phyloP scores from a whole-genome alignment of 2,329 filamentous ascomycete genomes.

The Coleophoma crateriformis region DNA sequence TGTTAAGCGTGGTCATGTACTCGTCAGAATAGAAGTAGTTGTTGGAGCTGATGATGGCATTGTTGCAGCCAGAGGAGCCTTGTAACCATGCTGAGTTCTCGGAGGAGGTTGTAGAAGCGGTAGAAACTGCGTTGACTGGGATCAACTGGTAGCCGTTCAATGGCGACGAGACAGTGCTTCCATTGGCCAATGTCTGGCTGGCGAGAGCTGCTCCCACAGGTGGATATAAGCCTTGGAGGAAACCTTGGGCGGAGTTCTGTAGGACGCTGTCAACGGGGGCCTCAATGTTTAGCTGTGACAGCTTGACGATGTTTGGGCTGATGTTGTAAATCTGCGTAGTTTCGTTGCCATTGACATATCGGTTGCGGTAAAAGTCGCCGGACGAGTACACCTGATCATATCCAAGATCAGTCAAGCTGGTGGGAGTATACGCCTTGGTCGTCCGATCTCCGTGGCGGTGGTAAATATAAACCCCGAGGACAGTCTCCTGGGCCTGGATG shows the following conservation, averaged over 20 bases:
- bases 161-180: conserved; percentile 58
- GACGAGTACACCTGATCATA: conserved; percentile 69
- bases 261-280: conserved; percentile 73
- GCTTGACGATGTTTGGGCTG: conserved; percentile 58
- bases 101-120: conserved; percentile 44
- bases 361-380: conserved; percentile 69
- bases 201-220: conserved; percentile 52
- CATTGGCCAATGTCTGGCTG: conserved; percentile 64
- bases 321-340: conserved; percentile 58
- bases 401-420: conserved; percentile 72
- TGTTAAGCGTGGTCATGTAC: conserved; percentile 37
- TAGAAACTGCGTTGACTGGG: conserved; percentile 58
- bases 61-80: conserved; percentile 50
- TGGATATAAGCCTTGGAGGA: conserved; percentile 83
- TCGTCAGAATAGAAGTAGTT: conserved; percentile 44
- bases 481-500: conserved; percentile 23
- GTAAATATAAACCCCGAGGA: conserved; percentile 78
- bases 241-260: conserved; percentile 72
- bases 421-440: conserved; percentile 65
- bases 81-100: conserved; percentile 55
- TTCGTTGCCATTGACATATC: conserved; percentile 63
- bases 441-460: conserved; percentile 87
- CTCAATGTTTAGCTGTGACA: conserved; percentile 65
- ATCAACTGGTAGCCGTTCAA: conserved; percentile 81
- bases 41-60: conserved; percentile 48